Evolutionary conservation across 192 early-diverging fungal species (phyloP).

Genomic region (Mortierella alpina): DNA sequence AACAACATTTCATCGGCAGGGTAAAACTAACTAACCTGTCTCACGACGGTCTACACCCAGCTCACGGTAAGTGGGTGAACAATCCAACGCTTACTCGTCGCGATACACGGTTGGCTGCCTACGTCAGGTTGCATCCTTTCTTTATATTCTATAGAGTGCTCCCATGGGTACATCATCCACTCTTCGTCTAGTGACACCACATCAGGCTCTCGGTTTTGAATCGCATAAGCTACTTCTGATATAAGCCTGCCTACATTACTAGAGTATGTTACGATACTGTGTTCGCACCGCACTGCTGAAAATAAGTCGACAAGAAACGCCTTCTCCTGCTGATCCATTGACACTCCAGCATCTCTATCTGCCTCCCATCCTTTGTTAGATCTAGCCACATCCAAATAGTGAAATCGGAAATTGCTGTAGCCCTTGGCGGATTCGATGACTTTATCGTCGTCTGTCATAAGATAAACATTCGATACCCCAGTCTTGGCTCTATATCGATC

Average conservation of each 20-base stretch:
- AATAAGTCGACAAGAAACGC: slow-evolving; percentile 19
- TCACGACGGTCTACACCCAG: slow-evolving; percentile 94
- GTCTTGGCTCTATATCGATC: slow-evolving; percentile 2
- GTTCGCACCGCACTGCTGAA: slow-evolving; percentile 19
- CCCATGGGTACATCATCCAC: slow-evolving; percentile 31
- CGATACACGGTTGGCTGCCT: too few relatives aligned
- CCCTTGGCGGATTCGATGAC: slow-evolving; percentile 22
- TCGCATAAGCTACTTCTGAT: slow-evolving; percentile 12
- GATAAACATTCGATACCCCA: slow-evolving; percentile 18
- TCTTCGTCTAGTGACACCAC: slow-evolving; percentile 13
- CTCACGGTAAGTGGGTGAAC: too few relatives aligned
- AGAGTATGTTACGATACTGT: slow-evolving; percentile 33
- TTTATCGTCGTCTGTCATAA: slow-evolving; percentile 29
- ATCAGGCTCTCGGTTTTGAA: slow-evolving; percentile 14
- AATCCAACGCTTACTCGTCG: too few relatives aligned
- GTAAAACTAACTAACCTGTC: slow-evolving; percentile 96
- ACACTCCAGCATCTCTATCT: not conserved
- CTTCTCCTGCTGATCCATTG: slow-evolving; percentile 12
- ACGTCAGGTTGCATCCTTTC: too few relatives aligned
- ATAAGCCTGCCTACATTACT: slow-evolving; percentile 35
- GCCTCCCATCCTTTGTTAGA: slow-evolving; percentile 22
- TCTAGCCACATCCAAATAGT: slow-evolving; percentile 14
- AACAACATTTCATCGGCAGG: too few relatives aligned
- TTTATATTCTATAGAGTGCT: too few relatives aligned
- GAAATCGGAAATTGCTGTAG: slow-evolving; percentile 15